These are phyloP conservation scores for Seiridium cupressi DNA, from an alignment of 2,329 filamentous ascomycete species.

Conservation along the genomic window DNA sequence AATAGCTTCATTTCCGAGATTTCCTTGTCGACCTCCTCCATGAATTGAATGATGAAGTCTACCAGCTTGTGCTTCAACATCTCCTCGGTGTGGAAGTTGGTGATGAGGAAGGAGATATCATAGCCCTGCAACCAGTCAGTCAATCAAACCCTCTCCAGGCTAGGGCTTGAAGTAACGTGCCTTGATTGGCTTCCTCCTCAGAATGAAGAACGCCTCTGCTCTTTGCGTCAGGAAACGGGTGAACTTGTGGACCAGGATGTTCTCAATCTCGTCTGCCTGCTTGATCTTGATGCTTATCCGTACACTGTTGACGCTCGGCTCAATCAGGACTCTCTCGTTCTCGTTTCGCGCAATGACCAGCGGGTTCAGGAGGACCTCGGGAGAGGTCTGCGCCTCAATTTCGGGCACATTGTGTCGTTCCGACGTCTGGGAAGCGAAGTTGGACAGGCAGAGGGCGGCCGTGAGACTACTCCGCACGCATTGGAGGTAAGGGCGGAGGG, in stretches of 20 bases:
- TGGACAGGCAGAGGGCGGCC: constrained; percentile 87
- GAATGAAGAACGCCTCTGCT: constrained; percentile 95
- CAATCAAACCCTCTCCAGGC: background rate
- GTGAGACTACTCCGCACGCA: constrained; percentile 94
- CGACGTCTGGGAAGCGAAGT: constrained; percentile 95
- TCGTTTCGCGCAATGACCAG: constrained; percentile 91
- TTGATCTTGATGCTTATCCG: constrained; percentile 99
- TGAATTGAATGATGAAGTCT: constrained; percentile 98
- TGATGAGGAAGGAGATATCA: constrained; percentile 98
- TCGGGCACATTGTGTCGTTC: constrained; percentile 98
- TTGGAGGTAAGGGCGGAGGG: constrained; percentile 91
- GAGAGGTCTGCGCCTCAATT: constrained; percentile 88
- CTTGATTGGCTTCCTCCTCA: constrained; percentile 93
- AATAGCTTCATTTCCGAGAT: constrained; percentile 99
- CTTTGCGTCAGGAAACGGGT: constrained; percentile 94
- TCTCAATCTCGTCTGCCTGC: constrained; percentile 98
- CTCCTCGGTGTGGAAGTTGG: constrained; percentile 97
- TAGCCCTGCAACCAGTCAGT: constrained; percentile 64
- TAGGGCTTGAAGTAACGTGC: constrained; percentile 41
- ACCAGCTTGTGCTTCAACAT: constrained; percentile 99
- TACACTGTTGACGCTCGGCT: constrained; percentile 95
- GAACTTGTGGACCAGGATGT: constrained; percentile 98
- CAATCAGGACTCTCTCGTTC: constrained; percentile 93
- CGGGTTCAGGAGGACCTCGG: constrained; percentile 90
- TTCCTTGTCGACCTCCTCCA: constrained; percentile 99